These are phyloP conservation scores for Colletotrichum sp. DNA, from an alignment of 2,329 filamentous ascomycete genomes.

Conservation along the genomic window DNA sequence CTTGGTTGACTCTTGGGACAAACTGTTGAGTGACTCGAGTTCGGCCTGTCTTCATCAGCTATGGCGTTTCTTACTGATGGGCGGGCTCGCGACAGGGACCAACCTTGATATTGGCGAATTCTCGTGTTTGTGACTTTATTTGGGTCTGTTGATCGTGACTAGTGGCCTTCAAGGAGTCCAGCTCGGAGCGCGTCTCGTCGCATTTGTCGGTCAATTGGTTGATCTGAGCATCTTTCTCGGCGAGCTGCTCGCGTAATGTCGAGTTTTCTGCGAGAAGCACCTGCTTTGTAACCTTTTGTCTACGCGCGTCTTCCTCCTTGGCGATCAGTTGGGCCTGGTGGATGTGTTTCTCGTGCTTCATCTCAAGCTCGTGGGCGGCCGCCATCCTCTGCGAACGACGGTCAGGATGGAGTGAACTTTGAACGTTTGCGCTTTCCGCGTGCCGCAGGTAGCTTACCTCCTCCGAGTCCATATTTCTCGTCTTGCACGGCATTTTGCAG, in stretches of 20 bases:
- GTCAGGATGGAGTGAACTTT: background rate
- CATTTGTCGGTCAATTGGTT: constrained; percentile 47
- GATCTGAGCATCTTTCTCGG: constrained; percentile 64
- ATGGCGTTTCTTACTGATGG: background rate
- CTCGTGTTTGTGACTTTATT: constrained; percentile 52
- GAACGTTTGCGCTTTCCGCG: background rate
- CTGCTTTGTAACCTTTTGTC: constrained; percentile 71
- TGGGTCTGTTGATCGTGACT: constrained; percentile 50
- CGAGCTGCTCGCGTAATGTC: constrained; percentile 67
- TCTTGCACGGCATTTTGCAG: constrained; percentile 16
- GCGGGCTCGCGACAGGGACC: background rate
- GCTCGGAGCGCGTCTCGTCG: constrained; percentile 43
- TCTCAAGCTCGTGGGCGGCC: constrained; percentile 64
- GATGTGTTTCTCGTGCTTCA: constrained; percentile 69
- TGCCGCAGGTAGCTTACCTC: background rate
- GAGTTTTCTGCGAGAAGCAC: constrained; percentile 79
- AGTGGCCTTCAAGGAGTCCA: constrained; percentile 48
- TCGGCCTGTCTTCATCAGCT: constrained; percentile 61
- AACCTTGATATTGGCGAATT: constrained; percentile 55
- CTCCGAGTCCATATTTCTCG: constrained; percentile 18
- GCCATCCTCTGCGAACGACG: constrained; percentile 43
- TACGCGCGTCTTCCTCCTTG: constrained; percentile 77
- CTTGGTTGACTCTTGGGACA: constrained; percentile 73
- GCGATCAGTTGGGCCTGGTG: constrained; percentile 71
- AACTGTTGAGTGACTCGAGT: constrained; percentile 69